A percentile compares a stretch with the other conserved stretches of the same genome.
phyloP scores from a whole-genome alignment of 2,329 filamentous ascomycete species.

The Fusarium domesticum region DNA sequence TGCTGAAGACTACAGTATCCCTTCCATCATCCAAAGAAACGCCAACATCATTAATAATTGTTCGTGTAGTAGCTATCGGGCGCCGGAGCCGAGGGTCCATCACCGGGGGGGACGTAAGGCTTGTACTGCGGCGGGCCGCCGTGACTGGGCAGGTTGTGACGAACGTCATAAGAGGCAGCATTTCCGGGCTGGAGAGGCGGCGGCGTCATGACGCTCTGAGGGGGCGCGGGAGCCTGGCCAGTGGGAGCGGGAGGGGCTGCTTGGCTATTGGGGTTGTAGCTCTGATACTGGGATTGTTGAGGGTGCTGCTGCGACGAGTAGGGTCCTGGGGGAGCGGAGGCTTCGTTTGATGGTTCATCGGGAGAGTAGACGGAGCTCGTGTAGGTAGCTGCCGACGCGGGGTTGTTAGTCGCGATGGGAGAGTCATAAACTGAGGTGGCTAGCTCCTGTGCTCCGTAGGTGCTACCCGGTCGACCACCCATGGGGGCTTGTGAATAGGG shows the following conservation, averaged over 20 bases:
- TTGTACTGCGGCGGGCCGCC: slow-evolving; percentile 52
- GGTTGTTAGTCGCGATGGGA: slow-evolving; percentile 57
- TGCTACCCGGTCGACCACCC: slow-evolving; percentile 60
- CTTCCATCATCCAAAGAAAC: background rate
- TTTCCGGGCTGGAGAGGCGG: slow-evolving; percentile 46
- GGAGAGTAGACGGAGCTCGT: slow-evolving; percentile 48
- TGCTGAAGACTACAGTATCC: background rate
- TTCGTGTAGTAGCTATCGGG: slow-evolving; percentile 57
- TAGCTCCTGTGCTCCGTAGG: slow-evolving; percentile 72
- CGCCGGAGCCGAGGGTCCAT: slow-evolving; percentile 48
- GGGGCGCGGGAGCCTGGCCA: slow-evolving; percentile 32
- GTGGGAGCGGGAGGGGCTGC: slow-evolving; percentile 43
- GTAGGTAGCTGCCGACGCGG: slow-evolving; percentile 43
- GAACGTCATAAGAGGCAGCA: slow-evolving; percentile 45
- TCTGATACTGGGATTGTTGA: slow-evolving; percentile 40
- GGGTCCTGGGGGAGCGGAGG: slow-evolving; percentile 29
- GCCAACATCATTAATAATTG: slow-evolving; percentile 31
- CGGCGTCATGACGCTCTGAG: slow-evolving; percentile 36
- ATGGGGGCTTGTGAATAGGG: slow-evolving; percentile 45
- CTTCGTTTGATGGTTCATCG: slow-evolving; percentile 39
- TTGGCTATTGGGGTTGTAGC: slow-evolving; percentile 39
- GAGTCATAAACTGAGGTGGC: slow-evolving; percentile 76
- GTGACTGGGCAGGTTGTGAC: slow-evolving; percentile 51
- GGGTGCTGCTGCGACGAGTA: slow-evolving; percentile 32
- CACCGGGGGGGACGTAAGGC: slow-evolving; percentile 54